Conservation (phyloP, 2,329 filamentous ascomycete species). For the Calonectria henricotiae region DNA sequence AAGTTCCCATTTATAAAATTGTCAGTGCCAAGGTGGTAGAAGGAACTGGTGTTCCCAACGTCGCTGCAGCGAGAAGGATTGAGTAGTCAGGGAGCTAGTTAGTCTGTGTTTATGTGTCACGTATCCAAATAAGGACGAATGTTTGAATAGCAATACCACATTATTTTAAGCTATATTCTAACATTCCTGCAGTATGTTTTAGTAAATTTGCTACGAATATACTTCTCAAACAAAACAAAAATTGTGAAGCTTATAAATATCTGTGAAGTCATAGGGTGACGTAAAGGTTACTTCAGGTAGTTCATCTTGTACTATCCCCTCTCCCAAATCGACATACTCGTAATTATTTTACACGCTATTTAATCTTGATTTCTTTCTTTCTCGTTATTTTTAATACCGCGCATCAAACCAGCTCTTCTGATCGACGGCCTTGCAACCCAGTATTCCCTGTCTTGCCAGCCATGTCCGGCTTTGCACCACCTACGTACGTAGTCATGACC, state of each 20-base stretch:
- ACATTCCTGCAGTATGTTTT: no score
- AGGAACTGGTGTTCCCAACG: slow-evolving; percentile 33
- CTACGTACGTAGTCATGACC: neutral
- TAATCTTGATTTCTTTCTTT: no score
- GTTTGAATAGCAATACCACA: slow-evolving; percentile 24
- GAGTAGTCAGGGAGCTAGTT: slow-evolving; percentile 15
- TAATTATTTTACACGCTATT: no score
- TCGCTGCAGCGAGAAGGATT: slow-evolving; percentile 30
- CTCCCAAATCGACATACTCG: no score
- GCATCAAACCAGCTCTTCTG: no score
- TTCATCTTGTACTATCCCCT: no score
- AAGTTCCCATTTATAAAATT: slow-evolving; percentile 34
- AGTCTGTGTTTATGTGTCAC: neutral
- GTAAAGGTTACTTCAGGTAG: no score
- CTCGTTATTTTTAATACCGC: no score
- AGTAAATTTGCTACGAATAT: neutral
- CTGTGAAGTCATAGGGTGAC: no score
- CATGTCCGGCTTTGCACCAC: neutral
- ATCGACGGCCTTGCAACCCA: no score
- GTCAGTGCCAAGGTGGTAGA: slow-evolving; percentile 38
- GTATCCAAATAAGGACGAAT: slow-evolving; percentile 13
- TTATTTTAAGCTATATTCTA: slow-evolving; percentile 7
- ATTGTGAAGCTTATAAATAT: no score
- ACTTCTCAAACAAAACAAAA: no score
- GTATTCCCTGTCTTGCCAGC: neutral